These are phyloP conservation scores for Nigrospora sphaerica DNA, from an alignment of 2,329 filamentous ascomycete genomes.

Conservation along the genomic window DNA sequence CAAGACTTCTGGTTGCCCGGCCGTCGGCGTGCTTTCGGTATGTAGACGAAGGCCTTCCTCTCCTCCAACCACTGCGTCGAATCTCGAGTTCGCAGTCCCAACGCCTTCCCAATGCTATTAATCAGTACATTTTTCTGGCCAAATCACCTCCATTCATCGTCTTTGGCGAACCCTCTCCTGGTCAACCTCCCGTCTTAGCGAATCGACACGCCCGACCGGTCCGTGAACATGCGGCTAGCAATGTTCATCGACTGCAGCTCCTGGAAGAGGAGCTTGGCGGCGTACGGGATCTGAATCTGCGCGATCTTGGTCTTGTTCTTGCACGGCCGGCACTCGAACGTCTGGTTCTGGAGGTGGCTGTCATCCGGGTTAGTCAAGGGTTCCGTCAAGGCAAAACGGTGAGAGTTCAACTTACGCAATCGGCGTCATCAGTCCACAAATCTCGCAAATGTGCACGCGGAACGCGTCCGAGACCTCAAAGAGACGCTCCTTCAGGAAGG, in stretches of 20 bases:
- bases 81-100: no score
- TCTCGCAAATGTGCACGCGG: constrained; percentile 96
- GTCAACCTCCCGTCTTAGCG: constrained; percentile 33
- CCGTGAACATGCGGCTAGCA: constrained; percentile 93
- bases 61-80: no score
- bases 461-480: constrained; percentile 98
- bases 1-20: no score
- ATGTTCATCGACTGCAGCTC: constrained; percentile 98
- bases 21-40: no score
- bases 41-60: no score
- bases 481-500: constrained; percentile 93
- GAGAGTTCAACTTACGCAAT: constrained; percentile 71
- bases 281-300: constrained; percentile 95
- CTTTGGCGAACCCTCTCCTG: background rate
- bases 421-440: constrained; percentile 97
- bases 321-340: constrained; percentile 94
- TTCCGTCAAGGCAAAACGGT: background rate
- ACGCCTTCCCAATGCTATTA: no score
- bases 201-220: constrained; percentile 67
- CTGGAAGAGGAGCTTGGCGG: constrained; percentile 96
- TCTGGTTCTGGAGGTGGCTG: constrained; percentile 89
- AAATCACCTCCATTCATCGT: no score
- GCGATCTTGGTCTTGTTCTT: constrained; percentile 99
- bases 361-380: constrained; percentile 24
- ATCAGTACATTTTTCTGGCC: no score